Evolutionary conservation across 805 yeast genomes (phyloP).

Genomic region (Saturnispora diversa): DNA sequence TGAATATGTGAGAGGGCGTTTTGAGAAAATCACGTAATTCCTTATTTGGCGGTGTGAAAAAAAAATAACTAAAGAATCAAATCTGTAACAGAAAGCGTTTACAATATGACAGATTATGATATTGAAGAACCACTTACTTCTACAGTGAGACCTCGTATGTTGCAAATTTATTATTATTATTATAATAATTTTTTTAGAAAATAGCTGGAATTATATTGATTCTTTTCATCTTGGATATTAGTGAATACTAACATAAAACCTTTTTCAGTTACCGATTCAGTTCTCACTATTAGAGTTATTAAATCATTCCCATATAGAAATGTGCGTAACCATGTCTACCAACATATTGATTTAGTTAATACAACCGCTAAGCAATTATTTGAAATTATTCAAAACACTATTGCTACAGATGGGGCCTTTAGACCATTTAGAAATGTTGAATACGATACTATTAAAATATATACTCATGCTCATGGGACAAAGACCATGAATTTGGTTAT

Average conservation of each 20-base stretch:
- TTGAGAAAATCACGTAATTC: no score
- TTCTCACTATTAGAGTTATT: conserved; percentile 76
- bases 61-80: neutral
- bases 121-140: conserved; percentile 73
- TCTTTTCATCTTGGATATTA: neutral
- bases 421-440: conserved; percentile 76
- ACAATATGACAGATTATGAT: conserved; percentile 28
- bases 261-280: conserved; percentile 46
- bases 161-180: neutral
- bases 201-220: neutral
- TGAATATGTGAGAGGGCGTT: no score
- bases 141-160: conserved; percentile 56
- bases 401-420: conserved; percentile 51
- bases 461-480: conserved; percentile 91
- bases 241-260: neutral
- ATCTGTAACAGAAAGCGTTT: neutral
- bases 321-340: conserved; percentile 65
- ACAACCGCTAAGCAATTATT: conserved; percentile 61
- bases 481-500: conserved; percentile 89
- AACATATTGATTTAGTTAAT: conserved; percentile 58
- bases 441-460: conserved; percentile 73
- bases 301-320: conserved; percentile 91
- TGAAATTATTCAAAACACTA: conserved; percentile 38
- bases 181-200: neutral
- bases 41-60: no score